Evolutionary conservation across 495 filamentous ascomycete genomes (phyloP), one percentile per base, ranked within the genome.

Genomic region (Neurospora terricola): DNA sequence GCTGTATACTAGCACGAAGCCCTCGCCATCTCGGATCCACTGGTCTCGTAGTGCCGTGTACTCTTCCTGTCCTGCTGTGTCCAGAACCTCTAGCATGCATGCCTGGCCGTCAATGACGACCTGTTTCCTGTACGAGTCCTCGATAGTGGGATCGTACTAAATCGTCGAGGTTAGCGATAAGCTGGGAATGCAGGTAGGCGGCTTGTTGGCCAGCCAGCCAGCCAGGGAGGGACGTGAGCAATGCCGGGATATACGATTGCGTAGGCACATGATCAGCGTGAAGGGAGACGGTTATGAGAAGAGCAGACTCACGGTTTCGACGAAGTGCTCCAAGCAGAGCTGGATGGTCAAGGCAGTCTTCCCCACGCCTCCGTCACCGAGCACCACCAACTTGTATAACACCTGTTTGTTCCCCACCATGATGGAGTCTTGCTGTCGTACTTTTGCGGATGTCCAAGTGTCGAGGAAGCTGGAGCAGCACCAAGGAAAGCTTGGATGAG

Each of bases 51-150:
- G 86, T 43, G 96, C 96, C 71, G 94, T 98, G 82, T 99, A 99
- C 83, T 99, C 96, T 84, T 99, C 96, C 83, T 99, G 96, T n/a
- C 96, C 96, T 39, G 96, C 96, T 38, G 96, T 99, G 85, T 99
- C 96, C 73, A 99, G 88, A 43, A 98, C 95, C 84, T 99, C 96
- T 77, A 98, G 88, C 96, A 99, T 98, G 85, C 96, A 98, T 27
- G 96, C 92, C 79, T 96, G 93, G 73, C 91, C 89, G 82, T 99
- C 96, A 81, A 98, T 98, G 74, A 98, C 95, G 72, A 97, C 94
- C 84, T 98, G 96, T 85, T 98, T 98, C 75, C 96, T 90, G 82
- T 99, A 99, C 18, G 95, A 98, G 77, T 99, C 85, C 83, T 99
- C 96, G 78, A 99, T 98, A 10, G 96, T 98, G 36, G 96, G 96